phyloP scores from a whole-genome alignment of 306 rosid species.

The Begonia peltatifolia region DNA sequence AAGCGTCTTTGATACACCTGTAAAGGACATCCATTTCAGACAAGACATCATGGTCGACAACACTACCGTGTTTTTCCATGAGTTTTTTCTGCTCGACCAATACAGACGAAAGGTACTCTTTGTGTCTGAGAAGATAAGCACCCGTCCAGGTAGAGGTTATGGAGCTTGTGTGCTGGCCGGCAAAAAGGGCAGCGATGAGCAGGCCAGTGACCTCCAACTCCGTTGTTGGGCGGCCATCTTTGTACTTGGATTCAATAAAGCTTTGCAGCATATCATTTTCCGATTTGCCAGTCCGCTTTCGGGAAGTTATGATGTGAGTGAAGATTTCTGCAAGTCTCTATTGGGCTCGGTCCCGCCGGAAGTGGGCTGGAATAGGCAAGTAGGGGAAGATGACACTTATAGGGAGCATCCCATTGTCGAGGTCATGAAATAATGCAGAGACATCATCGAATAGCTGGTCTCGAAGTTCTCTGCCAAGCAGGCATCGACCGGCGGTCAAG shows the following conservation, averaged over 20 bases:
- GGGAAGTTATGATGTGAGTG: slow-evolving; percentile 50
- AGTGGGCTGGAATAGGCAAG: slow-evolving; percentile 90
- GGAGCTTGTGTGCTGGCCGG: slow-evolving; percentile 94
- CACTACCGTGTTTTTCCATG: slow-evolving; percentile 56
- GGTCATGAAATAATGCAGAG: slow-evolving; percentile 90
- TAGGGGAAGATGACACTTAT: slow-evolving; percentile 86
- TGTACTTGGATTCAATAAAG: slow-evolving; percentile 87
- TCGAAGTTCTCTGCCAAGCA: slow-evolving; percentile 84
- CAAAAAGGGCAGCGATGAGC: slow-evolving; percentile 78
- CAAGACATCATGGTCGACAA: slow-evolving; percentile 80
- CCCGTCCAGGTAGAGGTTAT: slow-evolving; percentile 98
- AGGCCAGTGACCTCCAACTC: slow-evolving; percentile 85
- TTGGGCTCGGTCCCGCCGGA: slow-evolving; percentile 75
- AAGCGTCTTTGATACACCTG: slow-evolving; percentile 82
- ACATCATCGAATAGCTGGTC: slow-evolving; percentile 89
- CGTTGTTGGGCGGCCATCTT: slow-evolving; percentile 78
- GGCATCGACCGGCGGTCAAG: slow-evolving; percentile 90
- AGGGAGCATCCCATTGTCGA: slow-evolving; percentile 69
- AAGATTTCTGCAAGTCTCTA: slow-evolving; percentile 69
- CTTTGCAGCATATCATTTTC: slow-evolving; percentile 94
- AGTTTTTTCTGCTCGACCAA: slow-evolving; percentile 60
- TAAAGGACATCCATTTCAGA: slow-evolving; percentile 88
- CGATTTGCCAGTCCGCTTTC: slow-evolving; percentile 33
- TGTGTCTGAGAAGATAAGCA: slow-evolving; percentile 63
- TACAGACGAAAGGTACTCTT: slow-evolving; percentile 51